These are phyloP conservation scores for Nidula microcarpa DNA, from an alignment of 768 basidiomycete genomes.

Conservation along the genomic window DNA sequence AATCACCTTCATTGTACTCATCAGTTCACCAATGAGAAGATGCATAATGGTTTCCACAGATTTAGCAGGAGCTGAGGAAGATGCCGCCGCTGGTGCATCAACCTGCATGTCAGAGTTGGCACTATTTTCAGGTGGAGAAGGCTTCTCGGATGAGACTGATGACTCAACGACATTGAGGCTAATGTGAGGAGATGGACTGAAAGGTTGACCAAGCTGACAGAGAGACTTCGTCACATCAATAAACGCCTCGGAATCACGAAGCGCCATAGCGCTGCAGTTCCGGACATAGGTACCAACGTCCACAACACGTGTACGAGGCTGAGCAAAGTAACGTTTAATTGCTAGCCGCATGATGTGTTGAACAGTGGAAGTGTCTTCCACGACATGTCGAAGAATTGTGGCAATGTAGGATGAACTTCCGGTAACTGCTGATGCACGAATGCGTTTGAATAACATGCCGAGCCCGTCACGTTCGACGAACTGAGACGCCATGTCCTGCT, in stretches of 20 bases:
- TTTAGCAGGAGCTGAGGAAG: conserved; percentile 28
- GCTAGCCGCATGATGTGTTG: conserved; percentile 77
- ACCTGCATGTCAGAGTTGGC: conserved; percentile 54
- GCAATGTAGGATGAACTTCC: conserved; percentile 82
- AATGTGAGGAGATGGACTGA: conserved; percentile 51
- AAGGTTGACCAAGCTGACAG: conserved; percentile 72
- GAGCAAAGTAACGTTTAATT: conserved; percentile 75
- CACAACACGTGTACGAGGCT: conserved; percentile 61
- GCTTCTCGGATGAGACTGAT: conserved; percentile 14
- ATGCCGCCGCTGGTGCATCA: conserved; percentile 28
- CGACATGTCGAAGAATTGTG: conserved; percentile 86
- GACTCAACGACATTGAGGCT: conserved; percentile 42
- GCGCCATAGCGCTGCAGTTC: conserved; percentile 71
- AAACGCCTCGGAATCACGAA: conserved; percentile 79
- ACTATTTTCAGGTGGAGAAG: conserved; percentile 16
- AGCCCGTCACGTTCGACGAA: conserved; percentile 72
- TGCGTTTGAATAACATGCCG: conserved; percentile 57
- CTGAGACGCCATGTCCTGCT: conserved; percentile 57
- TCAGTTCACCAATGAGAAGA: conserved; percentile 70
- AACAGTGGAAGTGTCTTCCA: conserved; percentile 71
- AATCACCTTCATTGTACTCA: conserved; percentile 51
- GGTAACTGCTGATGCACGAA: conserved; percentile 56
- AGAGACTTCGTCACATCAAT: conserved; percentile 66
- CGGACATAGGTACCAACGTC: conserved; percentile 76
- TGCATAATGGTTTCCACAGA: conserved; percentile 61